Percentiles rank a stretch among this genome's conserved stretches.
These are phyloP conservation scores for Moesziomyces globuligerus DNA, from an alignment of 1,284 basidiomycete genomes.

Conservation along the genomic window DNA sequence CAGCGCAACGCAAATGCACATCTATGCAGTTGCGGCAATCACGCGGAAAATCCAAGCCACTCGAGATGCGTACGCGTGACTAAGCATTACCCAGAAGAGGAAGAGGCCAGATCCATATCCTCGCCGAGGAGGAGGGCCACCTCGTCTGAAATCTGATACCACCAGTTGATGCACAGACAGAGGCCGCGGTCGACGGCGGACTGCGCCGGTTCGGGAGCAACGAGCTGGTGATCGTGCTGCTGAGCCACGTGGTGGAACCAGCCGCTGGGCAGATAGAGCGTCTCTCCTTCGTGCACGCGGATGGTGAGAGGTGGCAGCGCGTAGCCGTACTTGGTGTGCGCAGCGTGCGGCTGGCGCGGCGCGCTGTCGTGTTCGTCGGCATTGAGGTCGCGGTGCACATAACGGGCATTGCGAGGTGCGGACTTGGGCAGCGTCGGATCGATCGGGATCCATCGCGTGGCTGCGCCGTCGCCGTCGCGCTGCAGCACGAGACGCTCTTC, in stretches of 20 bases:
- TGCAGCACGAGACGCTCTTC: constrained; percentile 13
- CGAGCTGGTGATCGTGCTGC: constrained; percentile 43
- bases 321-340: constrained; percentile 41
- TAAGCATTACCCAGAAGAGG: constrained; percentile 4
- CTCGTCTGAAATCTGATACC: constrained; percentile 57
- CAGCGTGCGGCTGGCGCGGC: constrained; percentile 5
- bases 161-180: constrained; percentile 62
- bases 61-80: neutral
- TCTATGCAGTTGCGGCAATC: too few species aligned
- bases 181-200: constrained; percentile 36
- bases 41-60: neutral
- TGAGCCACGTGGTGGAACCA: constrained; percentile 62
- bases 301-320: constrained; percentile 53
- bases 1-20: too few species aligned
- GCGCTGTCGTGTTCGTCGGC: neutral
- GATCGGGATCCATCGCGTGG: constrained; percentile 60
- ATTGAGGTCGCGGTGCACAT: constrained; percentile 37
- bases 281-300: constrained; percentile 53
- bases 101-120: constrained; percentile 13
- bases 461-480: constrained; percentile 9
- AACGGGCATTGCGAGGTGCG: constrained; percentile 37
- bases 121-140: constrained; percentile 38
- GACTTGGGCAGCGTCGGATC: constrained; percentile 47
- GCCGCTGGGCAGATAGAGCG: constrained; percentile 59
- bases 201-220: neutral